Percentiles rank a stretch among this genome's conserved stretches.
These are phyloP conservation scores for Penicillium sumatraense DNA, from an alignment of 2,329 filamentous ascomycete species.

Conservation along the genomic window DNA sequence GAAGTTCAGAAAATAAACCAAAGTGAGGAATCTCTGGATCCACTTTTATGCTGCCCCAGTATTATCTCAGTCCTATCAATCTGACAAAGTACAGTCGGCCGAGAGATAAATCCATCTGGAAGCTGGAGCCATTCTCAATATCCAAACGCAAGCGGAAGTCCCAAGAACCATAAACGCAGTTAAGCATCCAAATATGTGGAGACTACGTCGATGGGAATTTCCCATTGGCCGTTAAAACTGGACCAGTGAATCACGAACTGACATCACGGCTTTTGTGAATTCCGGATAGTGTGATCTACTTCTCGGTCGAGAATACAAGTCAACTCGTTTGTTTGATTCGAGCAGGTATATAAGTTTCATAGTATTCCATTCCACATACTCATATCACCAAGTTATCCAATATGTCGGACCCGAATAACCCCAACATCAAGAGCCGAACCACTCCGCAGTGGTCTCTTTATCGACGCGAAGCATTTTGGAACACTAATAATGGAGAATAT, in stretches of 20 bases:
- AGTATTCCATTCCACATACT: not conserved
- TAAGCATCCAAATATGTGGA: not conserved
- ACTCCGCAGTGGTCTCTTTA: constrained; percentile 11
- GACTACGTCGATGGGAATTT: not conserved
- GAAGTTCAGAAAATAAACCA: no score
- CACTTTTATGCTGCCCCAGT: not conserved
- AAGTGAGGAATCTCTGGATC: not conserved
- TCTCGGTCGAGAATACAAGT: not conserved
- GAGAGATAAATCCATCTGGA: not conserved
- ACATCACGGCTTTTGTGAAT: not conserved
- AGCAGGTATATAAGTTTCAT: not conserved
- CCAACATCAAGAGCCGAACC: constrained; percentile 7
- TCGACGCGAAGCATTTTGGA: constrained; percentile 10
- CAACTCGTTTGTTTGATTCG: not conserved
- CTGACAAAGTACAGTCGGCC: not conserved
- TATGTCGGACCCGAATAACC: constrained; percentile 9
- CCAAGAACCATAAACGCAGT: not conserved
- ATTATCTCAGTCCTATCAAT: not conserved
- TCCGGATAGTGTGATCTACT: constrained; percentile 1
- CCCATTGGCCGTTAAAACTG: not conserved
- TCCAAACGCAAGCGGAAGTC: not conserved
- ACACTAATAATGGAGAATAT: constrained; percentile 9
- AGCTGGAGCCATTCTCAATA: not conserved
- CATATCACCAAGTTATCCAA: not conserved
- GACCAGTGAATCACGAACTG: not conserved